phyloP scores from a whole-genome alignment of 75 land plant species.

The Pinus taeda region DNA sequence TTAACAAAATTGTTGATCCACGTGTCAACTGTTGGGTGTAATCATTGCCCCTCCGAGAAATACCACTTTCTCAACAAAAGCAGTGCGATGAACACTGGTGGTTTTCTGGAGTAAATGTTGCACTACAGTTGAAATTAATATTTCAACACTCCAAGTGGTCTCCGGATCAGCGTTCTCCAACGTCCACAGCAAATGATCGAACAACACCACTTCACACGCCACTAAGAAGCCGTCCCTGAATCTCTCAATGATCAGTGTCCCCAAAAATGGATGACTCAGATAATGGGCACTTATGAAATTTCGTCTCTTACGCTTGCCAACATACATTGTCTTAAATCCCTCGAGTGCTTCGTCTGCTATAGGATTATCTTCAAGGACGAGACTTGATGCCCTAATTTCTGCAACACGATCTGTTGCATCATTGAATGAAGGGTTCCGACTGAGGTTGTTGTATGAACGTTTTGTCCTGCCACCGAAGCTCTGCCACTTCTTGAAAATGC shows the following conservation, averaged over 20 bases:
- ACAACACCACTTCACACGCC: constrained; percentile 71
- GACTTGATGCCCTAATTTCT: constrained; percentile 18
- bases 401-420: no score
- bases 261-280: constrained; percentile 39
- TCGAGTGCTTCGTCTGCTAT: not conserved
- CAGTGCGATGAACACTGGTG: no score
- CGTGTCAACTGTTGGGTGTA: no score
- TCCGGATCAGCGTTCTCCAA: constrained; percentile 50
- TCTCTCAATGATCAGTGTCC: constrained; percentile 21
- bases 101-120: no score
- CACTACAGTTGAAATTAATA: no score
- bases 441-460: constrained; percentile 31
- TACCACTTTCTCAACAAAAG: no score
- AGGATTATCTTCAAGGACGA: not conserved
- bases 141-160: not conserved
- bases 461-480: constrained; percentile 23
- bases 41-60: no score
- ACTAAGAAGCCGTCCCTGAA: constrained; percentile 11
- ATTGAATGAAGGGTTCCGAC: constrained; percentile 3
- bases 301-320: constrained; percentile 35
- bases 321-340: constrained; percentile 15
- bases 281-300: constrained; percentile 37
- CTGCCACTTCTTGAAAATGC: constrained; percentile 38
- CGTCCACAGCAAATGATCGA: constrained; percentile 82
- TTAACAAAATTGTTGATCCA: no score